A percentile compares a stretch with the other conserved stretches of the same genome.
phyloP scores from a whole-genome alignment of 2,329 filamentous ascomycete genomes.

The Cytospora schulzeri region DNA sequence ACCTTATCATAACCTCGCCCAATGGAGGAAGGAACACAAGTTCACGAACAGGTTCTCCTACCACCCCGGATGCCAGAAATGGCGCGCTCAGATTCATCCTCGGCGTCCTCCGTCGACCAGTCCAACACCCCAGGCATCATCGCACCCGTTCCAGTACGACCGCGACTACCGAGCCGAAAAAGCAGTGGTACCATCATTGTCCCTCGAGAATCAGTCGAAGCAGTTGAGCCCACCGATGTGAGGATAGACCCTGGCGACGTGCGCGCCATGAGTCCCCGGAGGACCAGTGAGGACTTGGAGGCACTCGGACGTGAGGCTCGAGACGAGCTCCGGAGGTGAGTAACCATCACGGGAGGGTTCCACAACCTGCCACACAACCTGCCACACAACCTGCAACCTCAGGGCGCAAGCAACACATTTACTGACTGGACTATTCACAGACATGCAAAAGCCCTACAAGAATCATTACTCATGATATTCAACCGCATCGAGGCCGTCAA shows the following conservation, averaged over 20 bases:
- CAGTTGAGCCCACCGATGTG: constrained; percentile 72
- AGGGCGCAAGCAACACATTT: background rate
- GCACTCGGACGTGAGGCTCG: constrained; percentile 82
- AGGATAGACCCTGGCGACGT: constrained; percentile 86
- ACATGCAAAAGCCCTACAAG: constrained; percentile 86
- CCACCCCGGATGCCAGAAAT: constrained; percentile 29
- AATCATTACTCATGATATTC: constrained; percentile 84
- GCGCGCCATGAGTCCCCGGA: constrained; percentile 88
- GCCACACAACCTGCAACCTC: background rate
- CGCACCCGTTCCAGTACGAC: constrained; percentile 59
- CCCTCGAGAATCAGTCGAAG: constrained; percentile 68
- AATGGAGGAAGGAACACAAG: constrained; percentile 24
- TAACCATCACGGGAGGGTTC: background rate
- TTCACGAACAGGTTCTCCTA: constrained; percentile 18
- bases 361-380: too few relatives aligned
- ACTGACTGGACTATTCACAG: constrained; percentile 48
- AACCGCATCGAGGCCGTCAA: constrained; percentile 94
- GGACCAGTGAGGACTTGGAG: constrained; percentile 89
- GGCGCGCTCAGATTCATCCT: constrained; percentile 39
- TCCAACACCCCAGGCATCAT: constrained; percentile 46
- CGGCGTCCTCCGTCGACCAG: constrained; percentile 36
- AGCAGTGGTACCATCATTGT: constrained; percentile 84
- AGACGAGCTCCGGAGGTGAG: constrained; percentile 61
- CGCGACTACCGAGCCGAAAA: constrained; percentile 71
- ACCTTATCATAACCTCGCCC: background rate